Evolutionary conservation across 208 protist genomes (phyloP).

Genomic region (Acanthamoeba castellanii): DNA sequence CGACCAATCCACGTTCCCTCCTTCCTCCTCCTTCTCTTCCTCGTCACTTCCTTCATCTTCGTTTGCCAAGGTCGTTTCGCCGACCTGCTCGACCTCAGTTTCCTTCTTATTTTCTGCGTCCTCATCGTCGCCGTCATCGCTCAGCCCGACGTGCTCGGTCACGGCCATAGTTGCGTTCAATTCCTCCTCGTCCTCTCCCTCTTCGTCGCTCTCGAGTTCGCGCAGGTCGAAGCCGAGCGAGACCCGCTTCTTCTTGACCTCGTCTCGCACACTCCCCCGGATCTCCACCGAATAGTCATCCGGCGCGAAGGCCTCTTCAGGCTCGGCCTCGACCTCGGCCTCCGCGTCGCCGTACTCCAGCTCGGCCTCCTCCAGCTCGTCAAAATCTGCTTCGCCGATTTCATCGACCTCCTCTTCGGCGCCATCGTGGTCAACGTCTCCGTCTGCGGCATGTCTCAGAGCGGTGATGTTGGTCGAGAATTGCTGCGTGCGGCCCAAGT

Average conservation of each 20-base stretch:
- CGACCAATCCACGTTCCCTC: neutral
- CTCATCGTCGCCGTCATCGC: neutral
- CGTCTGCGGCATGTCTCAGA: neutral
- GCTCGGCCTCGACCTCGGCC: neutral
- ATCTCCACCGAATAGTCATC: neutral
- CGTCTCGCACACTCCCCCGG: constrained; percentile 5
- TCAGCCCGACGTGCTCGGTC: neutral
- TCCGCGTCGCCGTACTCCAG: neutral
- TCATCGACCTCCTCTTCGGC: neutral
- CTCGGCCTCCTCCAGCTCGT: neutral
- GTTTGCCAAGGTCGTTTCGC: neutral
- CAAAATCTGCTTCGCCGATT: neutral
- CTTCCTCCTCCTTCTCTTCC: neutral
- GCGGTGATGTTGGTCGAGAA: constrained; percentile 41
- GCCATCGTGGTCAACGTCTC: neutral
- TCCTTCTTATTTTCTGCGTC: neutral
- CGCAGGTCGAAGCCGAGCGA: constrained; percentile 36
- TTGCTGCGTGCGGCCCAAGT: neutral
- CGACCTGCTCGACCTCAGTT: neutral
- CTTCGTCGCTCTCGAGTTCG: constrained; percentile 20
- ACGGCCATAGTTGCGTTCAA: neutral
- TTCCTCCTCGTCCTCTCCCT: neutral
- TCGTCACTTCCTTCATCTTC: neutral
- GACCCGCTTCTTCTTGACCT: neutral
- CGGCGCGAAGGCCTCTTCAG: too few species aligned